Evolutionary conservation across 805 yeast genomes (phyloP).

Genomic region (Ogataea nakhonphanomensis): DNA sequence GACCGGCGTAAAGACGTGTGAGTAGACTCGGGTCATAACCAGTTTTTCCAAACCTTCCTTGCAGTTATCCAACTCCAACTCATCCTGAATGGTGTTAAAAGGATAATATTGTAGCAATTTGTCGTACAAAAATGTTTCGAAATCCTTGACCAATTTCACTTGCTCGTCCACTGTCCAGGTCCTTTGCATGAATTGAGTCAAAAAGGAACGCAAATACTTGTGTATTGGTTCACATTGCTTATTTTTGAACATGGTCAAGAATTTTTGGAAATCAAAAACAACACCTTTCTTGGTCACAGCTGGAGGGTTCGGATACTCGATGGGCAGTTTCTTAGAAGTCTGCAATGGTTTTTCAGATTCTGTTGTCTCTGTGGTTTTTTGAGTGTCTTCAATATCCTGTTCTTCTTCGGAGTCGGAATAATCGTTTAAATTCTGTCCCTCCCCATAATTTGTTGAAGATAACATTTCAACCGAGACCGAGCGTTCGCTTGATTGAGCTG

Average conservation of each 20-base stretch:
- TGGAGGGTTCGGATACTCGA: slow-evolving; percentile 31
- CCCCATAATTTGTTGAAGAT: slow-evolving; percentile 24
- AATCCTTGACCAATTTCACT: slow-evolving; percentile 70
- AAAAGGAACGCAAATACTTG: slow-evolving; percentile 78
- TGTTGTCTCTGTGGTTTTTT: neutral
- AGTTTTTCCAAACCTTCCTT: slow-evolving; percentile 91
- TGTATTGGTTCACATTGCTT: slow-evolving; percentile 86
- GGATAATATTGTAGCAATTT: slow-evolving; percentile 67
- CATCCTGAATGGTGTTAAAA: slow-evolving; percentile 59
- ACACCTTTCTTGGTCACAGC: slow-evolving; percentile 26
- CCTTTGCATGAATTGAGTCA: slow-evolving; percentile 68
- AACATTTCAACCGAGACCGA: slow-evolving; percentile 9
- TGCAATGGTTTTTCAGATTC: neutral
- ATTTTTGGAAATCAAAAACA: slow-evolving; percentile 80
- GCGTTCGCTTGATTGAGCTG: no score
- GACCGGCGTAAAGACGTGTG: slow-evolving; percentile 73
- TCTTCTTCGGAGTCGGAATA: slow-evolving; percentile 13
- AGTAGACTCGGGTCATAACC: slow-evolving; percentile 81
- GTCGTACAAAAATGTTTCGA: slow-evolving; percentile 64
- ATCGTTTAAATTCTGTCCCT: slow-evolving; percentile 20
- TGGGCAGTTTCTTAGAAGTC: slow-evolving; percentile 3
- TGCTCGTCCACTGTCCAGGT: slow-evolving; percentile 78
- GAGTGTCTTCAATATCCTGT: slow-evolving; percentile 3
- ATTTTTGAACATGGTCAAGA: slow-evolving; percentile 65
- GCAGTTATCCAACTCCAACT: slow-evolving; percentile 62